Percentiles rank a stretch among this genome's conserved stretches.
Evolutionary conservation across 495 filamentous ascomycete genomes (phyloP).

Genomic region (Penicillium alfredii): DNA sequence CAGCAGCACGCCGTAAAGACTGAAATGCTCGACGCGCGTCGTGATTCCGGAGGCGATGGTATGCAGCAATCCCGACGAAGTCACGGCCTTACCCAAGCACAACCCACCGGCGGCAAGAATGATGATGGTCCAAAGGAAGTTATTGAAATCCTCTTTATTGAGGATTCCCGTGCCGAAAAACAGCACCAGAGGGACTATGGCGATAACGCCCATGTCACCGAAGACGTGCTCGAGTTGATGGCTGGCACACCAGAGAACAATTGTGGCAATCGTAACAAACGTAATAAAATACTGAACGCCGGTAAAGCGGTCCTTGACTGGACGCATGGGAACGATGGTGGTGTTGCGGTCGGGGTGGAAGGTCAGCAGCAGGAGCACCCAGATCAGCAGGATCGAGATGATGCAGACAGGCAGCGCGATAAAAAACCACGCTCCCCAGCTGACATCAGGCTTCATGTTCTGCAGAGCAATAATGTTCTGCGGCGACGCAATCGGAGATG

Average conservation of each 20-base stretch:
- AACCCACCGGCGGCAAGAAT: constrained; percentile 94
- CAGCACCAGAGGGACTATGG: constrained; percentile 88
- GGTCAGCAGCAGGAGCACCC: constrained; percentile 74
- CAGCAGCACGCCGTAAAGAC: constrained; percentile 79
- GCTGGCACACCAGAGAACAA: constrained; percentile 84
- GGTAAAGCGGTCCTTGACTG: constrained; percentile 79
- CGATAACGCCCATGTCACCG: constrained; percentile 97
- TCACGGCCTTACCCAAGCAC: constrained; percentile 90
- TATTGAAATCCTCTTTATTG: constrained; percentile 99
- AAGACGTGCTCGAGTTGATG: constrained; percentile 84
- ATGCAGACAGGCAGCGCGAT: constrained; percentile 89
- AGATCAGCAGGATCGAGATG: constrained; percentile 82
- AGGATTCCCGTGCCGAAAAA: constrained; percentile 98
- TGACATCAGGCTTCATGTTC: constrained; percentile 85
- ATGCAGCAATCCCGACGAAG: constrained; percentile 85
- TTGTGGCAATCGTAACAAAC: constrained; percentile 76
- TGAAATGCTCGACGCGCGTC: constrained; percentile 63
- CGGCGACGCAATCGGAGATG: constrained; percentile 91
- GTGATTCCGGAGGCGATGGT: constrained; percentile 77
- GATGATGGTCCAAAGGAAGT: constrained; percentile 99
- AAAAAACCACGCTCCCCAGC: constrained; percentile 97
- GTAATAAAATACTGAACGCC: constrained; percentile 92
- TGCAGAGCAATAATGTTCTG: constrained; percentile 96
- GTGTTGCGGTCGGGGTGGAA: constrained; percentile 81
- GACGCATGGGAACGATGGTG: constrained; percentile 86